These are phyloP conservation scores for Phytophthora idaei DNA, from an alignment of 352 stramenopile genomes.

Conservation along the genomic window DNA sequence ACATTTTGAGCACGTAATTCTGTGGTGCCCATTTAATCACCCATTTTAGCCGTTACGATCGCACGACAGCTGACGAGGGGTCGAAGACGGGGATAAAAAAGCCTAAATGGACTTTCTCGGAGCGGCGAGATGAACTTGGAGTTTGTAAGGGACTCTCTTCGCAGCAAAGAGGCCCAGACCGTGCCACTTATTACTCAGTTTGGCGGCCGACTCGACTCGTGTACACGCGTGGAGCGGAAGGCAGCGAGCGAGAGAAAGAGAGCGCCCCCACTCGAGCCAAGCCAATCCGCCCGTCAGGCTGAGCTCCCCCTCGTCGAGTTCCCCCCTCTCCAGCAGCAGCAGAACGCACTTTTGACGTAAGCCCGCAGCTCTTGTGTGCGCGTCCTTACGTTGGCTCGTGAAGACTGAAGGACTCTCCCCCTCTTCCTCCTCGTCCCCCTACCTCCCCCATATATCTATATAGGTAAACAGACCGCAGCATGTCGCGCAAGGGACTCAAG, in stretches of 20 bases:
- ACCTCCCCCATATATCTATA: slow-evolving; percentile 4
- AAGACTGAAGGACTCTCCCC: slow-evolving; percentile 24
- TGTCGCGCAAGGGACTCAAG: slow-evolving; percentile 80
- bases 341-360: slow-evolving; percentile 30
- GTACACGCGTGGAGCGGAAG: slow-evolving; percentile 37
- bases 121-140: slow-evolving; percentile 6
- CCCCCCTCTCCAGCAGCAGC: slow-evolving; percentile 11
- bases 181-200: slow-evolving; percentile 36
- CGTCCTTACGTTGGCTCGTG: neutral
- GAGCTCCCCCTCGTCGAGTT: slow-evolving; percentile 9
- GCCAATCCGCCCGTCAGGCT: slow-evolving; percentile 9
- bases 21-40: slow-evolving; percentile 13
- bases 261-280: slow-evolving; percentile 16
- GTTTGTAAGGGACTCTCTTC: slow-evolving; percentile 35
- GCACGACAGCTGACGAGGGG: slow-evolving; percentile 31
- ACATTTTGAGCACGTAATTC: neutral
- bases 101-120: slow-evolving; percentile 19
- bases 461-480: slow-evolving; percentile 34
- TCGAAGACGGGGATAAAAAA: slow-evolving; percentile 24
- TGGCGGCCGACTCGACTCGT: slow-evolving; percentile 31
- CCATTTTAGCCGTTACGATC: slow-evolving; percentile 28
- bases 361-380: slow-evolving; percentile 12
- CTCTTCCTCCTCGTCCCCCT: neutral
- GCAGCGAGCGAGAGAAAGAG: slow-evolving; percentile 30
- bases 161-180: slow-evolving; percentile 22